phyloP scores from a whole-genome alignment of 1,284 basidiomycete species.

The Inonotus hispidus region DNA sequence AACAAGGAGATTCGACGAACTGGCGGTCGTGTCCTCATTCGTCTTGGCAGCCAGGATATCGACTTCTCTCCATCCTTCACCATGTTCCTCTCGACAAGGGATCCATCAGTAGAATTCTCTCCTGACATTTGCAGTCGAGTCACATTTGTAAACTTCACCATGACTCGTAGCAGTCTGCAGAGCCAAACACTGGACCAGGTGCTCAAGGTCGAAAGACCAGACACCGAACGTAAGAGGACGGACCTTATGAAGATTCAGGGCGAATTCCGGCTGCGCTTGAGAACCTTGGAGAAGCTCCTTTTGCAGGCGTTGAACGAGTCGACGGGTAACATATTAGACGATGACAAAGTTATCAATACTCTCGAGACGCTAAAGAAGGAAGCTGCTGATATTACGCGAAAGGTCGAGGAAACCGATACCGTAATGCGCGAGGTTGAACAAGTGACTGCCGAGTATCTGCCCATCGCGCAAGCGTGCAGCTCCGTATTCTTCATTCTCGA shows the following conservation, averaged over 20 bases:
- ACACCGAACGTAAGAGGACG: slow-evolving; percentile 95
- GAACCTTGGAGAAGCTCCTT: slow-evolving; percentile 90
- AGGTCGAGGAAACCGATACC: slow-evolving; percentile 96
- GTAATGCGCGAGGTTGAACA: slow-evolving; percentile 96
- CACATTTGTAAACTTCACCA: slow-evolving; percentile 99
- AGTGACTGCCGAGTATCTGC: slow-evolving; percentile 92
- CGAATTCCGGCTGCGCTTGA: slow-evolving; percentile 90
- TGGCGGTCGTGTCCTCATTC: slow-evolving; percentile 95
- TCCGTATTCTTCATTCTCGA: slow-evolving; percentile 97
- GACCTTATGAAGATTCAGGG: slow-evolving; percentile 99
- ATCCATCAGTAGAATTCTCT: slow-evolving; percentile 96
- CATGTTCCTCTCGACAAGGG: slow-evolving; percentile 97
- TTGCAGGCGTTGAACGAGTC: slow-evolving; percentile 97
- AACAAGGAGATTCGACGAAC: slow-evolving; percentile 96
- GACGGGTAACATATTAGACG: slow-evolving; percentile 94
- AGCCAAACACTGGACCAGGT: slow-evolving; percentile 98
- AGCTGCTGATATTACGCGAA: slow-evolving; percentile 92
- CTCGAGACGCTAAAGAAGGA: slow-evolving; percentile 96
- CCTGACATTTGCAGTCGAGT: slow-evolving; percentile 99
- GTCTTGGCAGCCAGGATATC: slow-evolving; percentile 98
- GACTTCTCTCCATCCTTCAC: slow-evolving; percentile 99
- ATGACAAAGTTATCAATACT: slow-evolving; percentile 98
- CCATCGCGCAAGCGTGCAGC: slow-evolving; percentile 94
- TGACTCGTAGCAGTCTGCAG: slow-evolving; percentile 97
- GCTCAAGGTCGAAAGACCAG: slow-evolving; percentile 93